Conservation (phyloP, 768 basidiomycete species). For the Tricholoma furcatifolium region DNA sequence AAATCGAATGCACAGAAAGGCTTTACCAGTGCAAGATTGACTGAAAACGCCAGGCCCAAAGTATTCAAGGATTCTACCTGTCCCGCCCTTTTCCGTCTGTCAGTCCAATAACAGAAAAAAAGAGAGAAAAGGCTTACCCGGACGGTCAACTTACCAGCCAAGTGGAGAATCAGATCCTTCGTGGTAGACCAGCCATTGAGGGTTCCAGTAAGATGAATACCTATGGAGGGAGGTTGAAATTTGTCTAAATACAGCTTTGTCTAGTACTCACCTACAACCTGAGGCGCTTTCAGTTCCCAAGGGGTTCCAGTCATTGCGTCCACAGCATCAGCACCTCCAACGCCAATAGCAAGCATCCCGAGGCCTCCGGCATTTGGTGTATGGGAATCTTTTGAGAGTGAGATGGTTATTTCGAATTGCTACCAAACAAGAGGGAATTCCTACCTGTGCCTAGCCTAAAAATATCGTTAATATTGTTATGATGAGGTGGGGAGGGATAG, state of each 20-base stretch:
- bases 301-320: slow-evolving; percentile 98
- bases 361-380: slow-evolving; percentile 98
- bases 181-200: slow-evolving; percentile 91
- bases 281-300: slow-evolving; percentile 95
- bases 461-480: slow-evolving; percentile 9
- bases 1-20: not conserved
- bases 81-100: slow-evolving; percentile 70
- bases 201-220: slow-evolving; percentile 85
- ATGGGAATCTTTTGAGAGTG: slow-evolving; percentile 74
- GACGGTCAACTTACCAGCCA: slow-evolving; percentile 93
- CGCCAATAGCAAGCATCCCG: slow-evolving; percentile 94
- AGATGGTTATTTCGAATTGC: slow-evolving; percentile 1
- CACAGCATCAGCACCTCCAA: slow-evolving; percentile 98
- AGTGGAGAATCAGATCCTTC: slow-evolving; percentile 93
- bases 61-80: slow-evolving; percentile 94
- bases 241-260: not conserved
- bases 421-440: not conserved
- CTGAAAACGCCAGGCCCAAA: slow-evolving; percentile 88
- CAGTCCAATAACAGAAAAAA: not conserved
- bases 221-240: slow-evolving; percentile 36
- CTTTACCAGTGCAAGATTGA: slow-evolving; percentile 88
- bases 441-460: slow-evolving; percentile 79
- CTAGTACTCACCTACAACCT: slow-evolving; percentile 62
- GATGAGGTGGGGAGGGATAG: not conserved
- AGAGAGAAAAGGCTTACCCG: slow-evolving; percentile 50